Evolutionary conservation across 768 basidiomycete genomes (phyloP).

Genomic region (Termitomyces sp.): DNA sequence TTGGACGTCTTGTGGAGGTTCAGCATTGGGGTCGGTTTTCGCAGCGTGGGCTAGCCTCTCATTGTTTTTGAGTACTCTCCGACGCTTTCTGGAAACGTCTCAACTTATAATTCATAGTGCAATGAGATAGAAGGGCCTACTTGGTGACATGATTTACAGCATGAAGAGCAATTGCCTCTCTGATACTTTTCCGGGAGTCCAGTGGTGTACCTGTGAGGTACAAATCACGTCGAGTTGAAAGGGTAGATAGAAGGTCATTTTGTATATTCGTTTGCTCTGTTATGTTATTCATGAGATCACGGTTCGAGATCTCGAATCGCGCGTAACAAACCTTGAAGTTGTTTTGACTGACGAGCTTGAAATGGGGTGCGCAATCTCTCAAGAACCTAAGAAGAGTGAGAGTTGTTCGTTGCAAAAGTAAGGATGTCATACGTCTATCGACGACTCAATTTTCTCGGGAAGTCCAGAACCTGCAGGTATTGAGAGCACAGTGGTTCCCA

Average conservation of each 20-base stretch:
- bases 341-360: slow-evolving; percentile 47
- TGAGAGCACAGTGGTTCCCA: slow-evolving; percentile 54
- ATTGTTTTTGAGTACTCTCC: slow-evolving; percentile 88
- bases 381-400: slow-evolving; percentile 38
- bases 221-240: slow-evolving; percentile 72
- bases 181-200: slow-evolving; percentile 56
- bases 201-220: slow-evolving; percentile 67
- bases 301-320: neutral
- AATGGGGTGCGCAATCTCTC: slow-evolving; percentile 58
- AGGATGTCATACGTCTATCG: slow-evolving; percentile 27
- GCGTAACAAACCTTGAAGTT: slow-evolving; percentile 42
- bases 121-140: slow-evolving; percentile 39
- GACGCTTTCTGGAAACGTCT: slow-evolving; percentile 67
- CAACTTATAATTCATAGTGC: neutral
- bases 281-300: neutral
- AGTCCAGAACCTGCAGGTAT: slow-evolving; percentile 37
- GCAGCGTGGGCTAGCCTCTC: slow-evolving; percentile 77
- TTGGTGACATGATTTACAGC: slow-evolving; percentile 86
- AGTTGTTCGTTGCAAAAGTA: neutral
- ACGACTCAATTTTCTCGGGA: slow-evolving; percentile 20
- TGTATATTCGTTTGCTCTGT: slow-evolving; percentile 54
- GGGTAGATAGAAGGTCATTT: slow-evolving; percentile 60
- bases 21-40: slow-evolving; percentile 48
- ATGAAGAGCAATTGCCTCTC: slow-evolving; percentile 76
- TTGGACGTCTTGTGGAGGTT: slow-evolving; percentile 72